Percentiles rank a stretch among this genome's conserved stretches.
phyloP scores from a whole-genome alignment of 495 filamentous ascomycete species.

The Penicillium ochrochloron region DNA sequence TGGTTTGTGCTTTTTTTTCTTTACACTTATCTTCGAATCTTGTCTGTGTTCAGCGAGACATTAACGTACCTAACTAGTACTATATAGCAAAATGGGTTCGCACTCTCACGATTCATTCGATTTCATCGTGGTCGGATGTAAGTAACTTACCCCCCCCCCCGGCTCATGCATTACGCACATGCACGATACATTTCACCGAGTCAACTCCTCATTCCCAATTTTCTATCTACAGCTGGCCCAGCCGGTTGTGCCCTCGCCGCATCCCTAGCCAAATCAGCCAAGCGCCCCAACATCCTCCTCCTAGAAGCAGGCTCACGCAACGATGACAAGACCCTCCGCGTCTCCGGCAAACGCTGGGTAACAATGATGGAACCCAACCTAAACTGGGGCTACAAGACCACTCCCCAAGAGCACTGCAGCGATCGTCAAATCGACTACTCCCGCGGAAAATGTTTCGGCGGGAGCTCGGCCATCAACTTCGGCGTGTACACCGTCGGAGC shows the following conservation, averaged over 20 bases:
- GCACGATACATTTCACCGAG: not conserved
- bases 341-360: conserved; percentile 57
- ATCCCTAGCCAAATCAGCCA: conserved; percentile 47
- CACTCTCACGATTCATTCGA: conserved; percentile 39
- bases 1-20: not conserved
- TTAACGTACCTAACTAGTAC: no score
- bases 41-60: no score
- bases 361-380: conserved; percentile 52
- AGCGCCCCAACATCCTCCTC: conserved; percentile 56
- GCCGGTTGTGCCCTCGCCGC: conserved; percentile 57
- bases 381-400: conserved; percentile 67
- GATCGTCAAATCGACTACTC: conserved; percentile 59
- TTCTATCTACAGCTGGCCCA: conserved; percentile 52
- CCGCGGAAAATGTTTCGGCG: conserved; percentile 64
- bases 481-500: conserved; percentile 61
- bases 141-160: conserved; percentile 17
- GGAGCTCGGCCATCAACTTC: conserved; percentile 67
- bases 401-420: conserved; percentile 55
- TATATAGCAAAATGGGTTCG: conserved; percentile 9
- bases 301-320: conserved; percentile 61
- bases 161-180: not conserved
- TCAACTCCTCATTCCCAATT: conserved; percentile 10
- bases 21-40: not conserved
- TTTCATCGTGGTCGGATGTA: conserved; percentile 61
- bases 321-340: conserved; percentile 48